Evolutionary conservation across 2,329 filamentous ascomycete genomes (phyloP).

Genomic region (Verticillium albo-atrum): DNA sequence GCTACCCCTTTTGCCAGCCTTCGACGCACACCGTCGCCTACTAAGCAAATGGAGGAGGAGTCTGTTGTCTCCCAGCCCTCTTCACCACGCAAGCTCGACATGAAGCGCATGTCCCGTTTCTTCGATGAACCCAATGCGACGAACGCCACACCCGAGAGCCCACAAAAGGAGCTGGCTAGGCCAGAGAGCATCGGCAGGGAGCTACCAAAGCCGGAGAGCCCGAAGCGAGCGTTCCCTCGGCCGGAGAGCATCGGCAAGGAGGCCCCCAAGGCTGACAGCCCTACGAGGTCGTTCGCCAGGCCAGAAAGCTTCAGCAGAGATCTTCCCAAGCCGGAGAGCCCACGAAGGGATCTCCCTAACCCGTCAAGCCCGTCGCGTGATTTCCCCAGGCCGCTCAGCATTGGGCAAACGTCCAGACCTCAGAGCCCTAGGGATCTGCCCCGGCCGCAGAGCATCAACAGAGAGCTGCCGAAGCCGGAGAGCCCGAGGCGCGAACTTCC

Average conservation of each 20-base stretch:
- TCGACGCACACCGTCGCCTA: slow-evolving; percentile 3
- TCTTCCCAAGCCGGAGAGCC: slow-evolving; percentile 4
- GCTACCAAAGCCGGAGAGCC: neutral
- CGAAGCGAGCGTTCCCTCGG: neutral
- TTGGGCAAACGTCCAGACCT: neutral
- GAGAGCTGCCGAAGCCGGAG: slow-evolving; percentile 7
- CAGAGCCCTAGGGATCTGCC: neutral
- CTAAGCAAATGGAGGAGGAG: slow-evolving; percentile 21
- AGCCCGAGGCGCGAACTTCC: slow-evolving; percentile 12
- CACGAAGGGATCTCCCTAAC: slow-evolving; percentile 14
- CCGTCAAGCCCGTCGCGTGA: neutral
- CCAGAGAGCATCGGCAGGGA: slow-evolving; percentile 13
- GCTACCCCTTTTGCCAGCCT: neutral
- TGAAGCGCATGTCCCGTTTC: slow-evolving; percentile 57
- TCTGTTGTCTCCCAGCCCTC: slow-evolving; percentile 17
- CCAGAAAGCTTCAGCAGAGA: neutral
- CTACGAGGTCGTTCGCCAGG: neutral
- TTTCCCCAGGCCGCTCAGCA: neutral
- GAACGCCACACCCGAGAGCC: slow-evolving; percentile 13
- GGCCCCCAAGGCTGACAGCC: slow-evolving; percentile 1
- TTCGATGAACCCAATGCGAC: slow-evolving; percentile 37
- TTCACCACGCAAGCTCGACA: slow-evolving; percentile 54
- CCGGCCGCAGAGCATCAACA: neutral
- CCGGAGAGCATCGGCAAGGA: neutral
- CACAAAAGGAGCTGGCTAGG: slow-evolving; percentile 1